Evolutionary conservation across 345 rosid genomes (phyloP).

Genomic region (Sisymbrium altissimum): DNA sequence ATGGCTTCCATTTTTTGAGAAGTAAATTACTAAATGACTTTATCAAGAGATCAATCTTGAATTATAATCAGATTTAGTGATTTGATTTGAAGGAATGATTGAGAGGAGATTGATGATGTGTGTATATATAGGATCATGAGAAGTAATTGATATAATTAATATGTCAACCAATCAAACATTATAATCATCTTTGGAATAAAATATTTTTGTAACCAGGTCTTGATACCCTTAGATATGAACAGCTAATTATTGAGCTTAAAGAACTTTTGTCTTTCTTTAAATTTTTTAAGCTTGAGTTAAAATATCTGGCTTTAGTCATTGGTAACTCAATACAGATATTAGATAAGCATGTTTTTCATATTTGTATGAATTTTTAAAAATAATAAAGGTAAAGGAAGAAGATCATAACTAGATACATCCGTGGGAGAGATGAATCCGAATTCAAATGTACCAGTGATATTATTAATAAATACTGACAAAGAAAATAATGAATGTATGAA

Average conservation of each 20-base stretch:
- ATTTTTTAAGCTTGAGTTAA: slow-evolving; percentile 6
- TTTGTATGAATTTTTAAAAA: neutral
- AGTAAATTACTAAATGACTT: neutral
- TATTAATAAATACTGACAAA: neutral
- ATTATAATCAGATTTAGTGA: neutral
- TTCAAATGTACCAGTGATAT: neutral
- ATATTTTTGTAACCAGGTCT: slow-evolving; percentile 16
- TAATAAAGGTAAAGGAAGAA: neutral
- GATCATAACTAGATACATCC: neutral
- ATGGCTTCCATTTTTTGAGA: slow-evolving; percentile 44
- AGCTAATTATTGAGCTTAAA: slow-evolving; percentile 24
- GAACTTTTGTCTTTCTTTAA: neutral
- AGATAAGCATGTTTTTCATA: neutral
- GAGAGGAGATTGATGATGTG: slow-evolving; percentile 7
- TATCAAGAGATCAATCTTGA: neutral
- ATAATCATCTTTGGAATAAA: slow-evolving; percentile 11
- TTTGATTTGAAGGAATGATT: slow-evolving; percentile 15
- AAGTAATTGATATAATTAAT: slow-evolving; percentile 28
- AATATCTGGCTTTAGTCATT: neutral
- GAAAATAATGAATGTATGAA: neutral
- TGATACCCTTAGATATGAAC: slow-evolving; percentile 21
- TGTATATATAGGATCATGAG: slow-evolving; percentile 31
- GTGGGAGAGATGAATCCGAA: neutral
- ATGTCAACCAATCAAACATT: slow-evolving; percentile 11
- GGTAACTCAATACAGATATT: slow-evolving; percentile 3